Percentiles rank a stretch among this genome's conserved stretches.
These are phyloP conservation scores for Apiotrichum veenhuisii DNA, from an alignment of 1,284 basidiomycete species.

Conservation along the genomic window DNA sequence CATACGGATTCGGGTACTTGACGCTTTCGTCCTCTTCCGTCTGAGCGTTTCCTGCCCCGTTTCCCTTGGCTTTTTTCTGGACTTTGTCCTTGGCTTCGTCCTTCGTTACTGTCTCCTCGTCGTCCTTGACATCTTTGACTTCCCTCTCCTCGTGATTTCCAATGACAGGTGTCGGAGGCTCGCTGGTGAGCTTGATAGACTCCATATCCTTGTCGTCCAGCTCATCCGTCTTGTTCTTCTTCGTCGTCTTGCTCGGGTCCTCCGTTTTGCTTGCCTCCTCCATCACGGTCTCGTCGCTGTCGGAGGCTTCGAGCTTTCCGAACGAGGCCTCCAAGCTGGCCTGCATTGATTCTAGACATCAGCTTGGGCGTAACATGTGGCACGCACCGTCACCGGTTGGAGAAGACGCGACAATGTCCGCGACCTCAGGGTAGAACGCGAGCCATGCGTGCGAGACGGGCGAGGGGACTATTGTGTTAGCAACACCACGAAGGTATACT, in stretches of 20 bases:
- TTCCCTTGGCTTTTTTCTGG: too few relatives aligned
- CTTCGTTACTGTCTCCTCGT: neutral
- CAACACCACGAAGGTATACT: too few relatives aligned
- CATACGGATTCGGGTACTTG: constrained; percentile 32
- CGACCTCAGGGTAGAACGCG: constrained; percentile 27
- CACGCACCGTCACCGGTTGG: neutral
- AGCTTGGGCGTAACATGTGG: neutral
- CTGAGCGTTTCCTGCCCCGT: too few relatives aligned
- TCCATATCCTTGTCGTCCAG: neutral
- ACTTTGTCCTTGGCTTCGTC: too few relatives aligned
- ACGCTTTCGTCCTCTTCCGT: constrained; percentile 13
- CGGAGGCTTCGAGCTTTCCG: neutral
- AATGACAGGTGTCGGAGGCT: too few relatives aligned
- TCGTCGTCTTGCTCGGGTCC: neutral
- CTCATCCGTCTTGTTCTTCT: neutral
- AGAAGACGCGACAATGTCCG: neutral
- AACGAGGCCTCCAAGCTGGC: constrained; percentile 3
- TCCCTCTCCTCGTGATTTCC: neutral
- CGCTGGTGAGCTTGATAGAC: neutral
- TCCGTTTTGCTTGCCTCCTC: neutral
- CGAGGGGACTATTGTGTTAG: neutral
- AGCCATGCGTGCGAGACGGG: constrained; percentile 29
- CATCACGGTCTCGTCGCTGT: neutral
- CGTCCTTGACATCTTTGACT: neutral
- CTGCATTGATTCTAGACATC: neutral